These are phyloP conservation scores for Ophioceras dolichostomum DNA, from an alignment of 2,329 filamentous ascomycete species.

Conservation along the genomic window DNA sequence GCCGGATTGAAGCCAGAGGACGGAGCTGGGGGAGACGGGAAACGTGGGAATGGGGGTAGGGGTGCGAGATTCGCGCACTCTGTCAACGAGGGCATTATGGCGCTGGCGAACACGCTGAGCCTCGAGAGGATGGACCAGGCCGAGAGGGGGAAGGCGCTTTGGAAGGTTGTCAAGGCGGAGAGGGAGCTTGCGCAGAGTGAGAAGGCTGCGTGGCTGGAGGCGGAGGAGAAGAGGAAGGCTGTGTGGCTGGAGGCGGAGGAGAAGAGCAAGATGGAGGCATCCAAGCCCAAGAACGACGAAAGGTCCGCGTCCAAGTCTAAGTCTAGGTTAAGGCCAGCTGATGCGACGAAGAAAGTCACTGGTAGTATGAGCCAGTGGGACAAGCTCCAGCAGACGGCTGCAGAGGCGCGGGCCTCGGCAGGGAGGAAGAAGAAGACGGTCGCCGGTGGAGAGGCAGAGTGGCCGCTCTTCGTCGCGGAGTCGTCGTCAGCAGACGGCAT, in stretches of 20 bases:
- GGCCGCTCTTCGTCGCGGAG: no score
- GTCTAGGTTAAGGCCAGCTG: no score
- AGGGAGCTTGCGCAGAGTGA: constrained; percentile 17
- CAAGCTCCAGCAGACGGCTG: no score
- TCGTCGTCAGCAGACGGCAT: no score
- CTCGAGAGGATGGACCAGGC: constrained; percentile 22
- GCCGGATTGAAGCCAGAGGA: constrained; percentile 16
- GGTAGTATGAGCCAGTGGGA: no score
- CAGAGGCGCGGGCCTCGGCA: no score
- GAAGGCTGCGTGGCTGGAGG: constrained; percentile 6
- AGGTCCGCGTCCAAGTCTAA: no score
- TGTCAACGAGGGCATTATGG: constrained; percentile 7
- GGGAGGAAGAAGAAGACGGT: no score
- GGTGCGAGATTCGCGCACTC: constrained; percentile 20
- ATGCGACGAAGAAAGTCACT: no score
- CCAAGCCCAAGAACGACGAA: no score
- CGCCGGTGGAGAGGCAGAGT: no score
- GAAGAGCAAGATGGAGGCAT: not conserved
- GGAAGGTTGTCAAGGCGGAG: constrained; percentile 27
- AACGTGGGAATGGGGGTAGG: constrained; percentile 8
- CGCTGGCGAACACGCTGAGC: constrained; percentile 17
- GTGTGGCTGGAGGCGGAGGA: not conserved
- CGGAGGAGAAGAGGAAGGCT: not conserved
- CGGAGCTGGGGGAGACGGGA: constrained; percentile 14
- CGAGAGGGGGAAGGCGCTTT: constrained; percentile 26